Evolutionary conservation across 352 stramenopile species (phyloP), one percentile per base, ranked within the genome.

Genomic region (Peronospora destructor): DNA sequence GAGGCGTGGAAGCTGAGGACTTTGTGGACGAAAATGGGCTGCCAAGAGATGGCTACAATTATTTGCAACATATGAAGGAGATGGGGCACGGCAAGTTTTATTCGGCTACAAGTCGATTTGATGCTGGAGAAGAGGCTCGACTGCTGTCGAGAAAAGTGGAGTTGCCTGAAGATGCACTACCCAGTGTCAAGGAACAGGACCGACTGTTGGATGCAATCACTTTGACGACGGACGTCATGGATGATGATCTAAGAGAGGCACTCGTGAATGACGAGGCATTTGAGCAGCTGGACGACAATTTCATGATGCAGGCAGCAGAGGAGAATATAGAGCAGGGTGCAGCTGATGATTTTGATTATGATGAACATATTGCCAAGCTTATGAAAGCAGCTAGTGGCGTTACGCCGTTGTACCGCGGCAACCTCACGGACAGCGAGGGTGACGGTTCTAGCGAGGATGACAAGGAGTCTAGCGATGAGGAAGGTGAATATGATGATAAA

Each of bases 41-140:
- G 51, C 69, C 81, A 21, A 82, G 94, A 53, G 90, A 97, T 62
- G 87, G 87, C 46, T 97, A 97, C 67, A 83, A 97, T 58, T 97
- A 97, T 67, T 62, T 77, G 53, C 71, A 95, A 62, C 90, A 97
- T 68, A 69, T 97, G 63, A 93, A 90, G 45, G 87, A 92, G 58
- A 95, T 95, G 66, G 87, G 86, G 33, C 68, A 88, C 19, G 76
- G 84, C 48, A 77, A 73, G 19, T 95, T 94, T 48, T 87, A 92
- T 61, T 85, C 76, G 36, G 69, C 71, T 36, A 75, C 71, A 14
- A 79, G 73, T 13, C 71, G 85, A 23, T 92, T 92, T 62, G 61
- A 73, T 23, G 56, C 61, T 8, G 50, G 56, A 0, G 65, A 76
- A 49, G 71, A 66, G 23, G 62, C 70, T 33, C 77, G 66, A 19